These are phyloP conservation scores for Mycocentrospora acerina DNA, from an alignment of 2,329 filamentous ascomycete species.

Conservation along the genomic window DNA sequence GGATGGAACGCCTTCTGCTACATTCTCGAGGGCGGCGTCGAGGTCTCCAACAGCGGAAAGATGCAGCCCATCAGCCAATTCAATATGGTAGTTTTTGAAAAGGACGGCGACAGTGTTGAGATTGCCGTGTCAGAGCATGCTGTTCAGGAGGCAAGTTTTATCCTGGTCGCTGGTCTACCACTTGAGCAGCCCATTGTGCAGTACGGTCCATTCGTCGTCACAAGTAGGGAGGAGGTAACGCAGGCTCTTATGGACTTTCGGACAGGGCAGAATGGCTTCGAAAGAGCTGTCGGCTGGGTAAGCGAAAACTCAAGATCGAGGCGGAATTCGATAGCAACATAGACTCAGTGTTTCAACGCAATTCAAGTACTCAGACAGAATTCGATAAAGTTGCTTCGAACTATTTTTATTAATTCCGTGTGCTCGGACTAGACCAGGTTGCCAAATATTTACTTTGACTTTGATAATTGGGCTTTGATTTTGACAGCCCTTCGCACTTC, in stretches of 20 bases:
- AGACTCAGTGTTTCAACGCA: too few species aligned
- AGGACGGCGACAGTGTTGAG: slow-evolving; percentile 71
- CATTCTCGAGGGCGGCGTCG: slow-evolving; percentile 68
- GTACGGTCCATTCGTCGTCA: slow-evolving; percentile 38
- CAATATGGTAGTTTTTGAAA: slow-evolving; percentile 84
- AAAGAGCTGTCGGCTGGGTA: slow-evolving; percentile 72
- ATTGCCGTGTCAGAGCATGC: slow-evolving; percentile 66
- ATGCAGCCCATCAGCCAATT: slow-evolving; percentile 56
- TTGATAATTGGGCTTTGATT: too few species aligned
- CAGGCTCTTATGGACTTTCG: slow-evolving; percentile 32
- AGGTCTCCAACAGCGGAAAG: slow-evolving; percentile 52
- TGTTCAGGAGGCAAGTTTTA: slow-evolving; percentile 57
- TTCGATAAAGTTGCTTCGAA: too few species aligned
- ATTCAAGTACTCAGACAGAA: too few species aligned
- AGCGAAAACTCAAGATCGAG: slow-evolving; percentile 53
- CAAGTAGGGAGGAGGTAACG: slow-evolving; percentile 26
- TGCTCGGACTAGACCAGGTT: too few species aligned
- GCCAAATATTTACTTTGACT: too few species aligned
- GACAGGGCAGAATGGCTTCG: slow-evolving; percentile 30
- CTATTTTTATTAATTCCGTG: too few species aligned
- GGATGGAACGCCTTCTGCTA: slow-evolving; percentile 91
- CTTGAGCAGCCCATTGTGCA: slow-evolving; percentile 36
- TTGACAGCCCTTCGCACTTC: too few species aligned
- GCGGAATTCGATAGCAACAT: too few species aligned
- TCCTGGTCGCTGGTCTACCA: slow-evolving; percentile 72